Percentiles rank a stretch among this genome's conserved stretches.
Conservation (phyloP, 768 basidiomycete genomes). For the Hypholoma fasciculare region DNA sequence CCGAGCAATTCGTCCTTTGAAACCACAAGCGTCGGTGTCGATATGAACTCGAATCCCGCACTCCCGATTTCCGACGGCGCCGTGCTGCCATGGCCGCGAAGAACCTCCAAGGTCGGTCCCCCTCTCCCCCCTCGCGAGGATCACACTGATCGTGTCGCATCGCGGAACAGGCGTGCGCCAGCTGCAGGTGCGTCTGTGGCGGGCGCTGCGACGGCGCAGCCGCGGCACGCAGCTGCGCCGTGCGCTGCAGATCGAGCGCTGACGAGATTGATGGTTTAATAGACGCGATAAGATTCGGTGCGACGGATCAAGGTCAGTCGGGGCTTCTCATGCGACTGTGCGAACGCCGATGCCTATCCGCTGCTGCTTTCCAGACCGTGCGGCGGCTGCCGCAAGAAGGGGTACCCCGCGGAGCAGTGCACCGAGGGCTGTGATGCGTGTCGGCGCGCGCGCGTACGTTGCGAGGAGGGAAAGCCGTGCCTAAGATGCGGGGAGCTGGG, state of each 20-base stretch:
- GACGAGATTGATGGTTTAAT: constrained; percentile 5
- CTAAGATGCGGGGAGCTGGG: constrained; percentile 52
- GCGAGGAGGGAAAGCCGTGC: constrained; percentile 50
- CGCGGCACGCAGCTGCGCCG: neutral
- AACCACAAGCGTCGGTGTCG: constrained; percentile 27
- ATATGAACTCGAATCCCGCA: constrained; percentile 39
- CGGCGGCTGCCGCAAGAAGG: constrained; percentile 55
- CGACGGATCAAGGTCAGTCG: constrained; percentile 48
- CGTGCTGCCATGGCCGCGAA: constrained; percentile 48
- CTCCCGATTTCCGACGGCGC: constrained; percentile 54
- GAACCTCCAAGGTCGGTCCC: constrained; percentile 48
- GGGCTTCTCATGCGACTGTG: neutral
- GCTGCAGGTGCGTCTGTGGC: constrained; percentile 46
- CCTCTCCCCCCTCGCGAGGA: neutral
- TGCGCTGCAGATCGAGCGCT: neutral
- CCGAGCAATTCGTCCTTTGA: constrained; percentile 29
- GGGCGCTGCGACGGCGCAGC: neutral
- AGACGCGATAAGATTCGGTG: constrained; percentile 67
- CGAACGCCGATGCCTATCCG: neutral
- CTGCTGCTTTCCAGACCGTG: constrained; percentile 47
- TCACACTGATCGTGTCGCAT: neutral
- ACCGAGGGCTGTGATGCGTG: constrained; percentile 64
- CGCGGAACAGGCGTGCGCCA: constrained; percentile 51
- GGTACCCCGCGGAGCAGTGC: constrained; percentile 51
- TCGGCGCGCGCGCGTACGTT: constrained; percentile 56